Base-by-base conservation (phyloP, 2,329 filamentous ascomycete species). In the Biscogniauxia sp. region DNA sequence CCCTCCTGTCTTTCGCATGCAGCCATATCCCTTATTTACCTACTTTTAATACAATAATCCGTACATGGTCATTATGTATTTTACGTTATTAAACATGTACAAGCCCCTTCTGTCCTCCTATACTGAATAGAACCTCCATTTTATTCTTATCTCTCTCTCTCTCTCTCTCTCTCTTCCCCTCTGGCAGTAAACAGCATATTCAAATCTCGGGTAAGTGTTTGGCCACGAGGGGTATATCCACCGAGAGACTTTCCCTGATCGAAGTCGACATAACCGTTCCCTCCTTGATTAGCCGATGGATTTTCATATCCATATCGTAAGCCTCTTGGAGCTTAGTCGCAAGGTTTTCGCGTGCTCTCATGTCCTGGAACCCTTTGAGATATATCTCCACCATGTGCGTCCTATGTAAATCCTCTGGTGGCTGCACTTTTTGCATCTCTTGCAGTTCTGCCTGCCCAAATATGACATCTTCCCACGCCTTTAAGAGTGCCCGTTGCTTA, bases 381-480 rank as follows among this genome's bases (percentile, higher is more conserved):
- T 72, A 70, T 51, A 51, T 61, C 15, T 53, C n/a, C 23, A 66
- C 60, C 49, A 72, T 20, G 20, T 59, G 57, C 19, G 4, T 37
- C 8, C 56, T 53, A 1, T 54, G 26, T 8, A 61, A 23, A 3
- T 13, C 7, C 9, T 58, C 23, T 17, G 37, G 8, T 20, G 61
- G 13, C 23, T 23, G 23, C 13, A 19, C 8, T 23, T 32, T 20
- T 54, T 65, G 62, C 41, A 62, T 54, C 54, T 64, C 58, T 4
- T 55, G 54, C 5, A 73, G 57, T 54, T 71, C 70, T 11, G 45
- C 53, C 37, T 55, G 56, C 2, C 70, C 72, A 2, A 72, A 61
- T 26, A 74, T 73, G 17, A 68, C 63, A 7, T 67, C 68, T 58
- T 70, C 65, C 68, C 69, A 74, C 0, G 55, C 26, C 56, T 71